A percentile compares a stretch with the other conserved stretches of the same genome.
These are phyloP conservation scores for Ophiostoma sp. DNA, from an alignment of 2,329 filamentous ascomycete genomes.

Conservation along the genomic window DNA sequence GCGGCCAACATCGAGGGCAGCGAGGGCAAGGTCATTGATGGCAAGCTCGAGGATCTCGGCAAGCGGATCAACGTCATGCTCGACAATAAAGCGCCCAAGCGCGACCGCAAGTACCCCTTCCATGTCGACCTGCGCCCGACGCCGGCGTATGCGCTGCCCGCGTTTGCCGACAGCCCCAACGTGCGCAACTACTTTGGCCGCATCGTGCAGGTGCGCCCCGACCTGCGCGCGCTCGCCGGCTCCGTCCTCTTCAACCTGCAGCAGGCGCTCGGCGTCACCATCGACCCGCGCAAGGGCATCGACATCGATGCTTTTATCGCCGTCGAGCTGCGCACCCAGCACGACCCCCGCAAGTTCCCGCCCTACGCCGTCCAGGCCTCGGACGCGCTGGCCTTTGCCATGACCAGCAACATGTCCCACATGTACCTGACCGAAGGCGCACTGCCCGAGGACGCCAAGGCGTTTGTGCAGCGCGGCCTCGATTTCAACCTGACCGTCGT, in stretches of 20 bases:
- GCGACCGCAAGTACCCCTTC: constrained; percentile 33
- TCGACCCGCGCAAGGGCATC: constrained; percentile 31
- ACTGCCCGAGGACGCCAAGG: constrained; percentile 33
- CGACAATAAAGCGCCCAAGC: constrained; percentile 30
- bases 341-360: constrained; percentile 31
- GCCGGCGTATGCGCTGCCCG: constrained; percentile 34
- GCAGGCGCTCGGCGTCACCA: constrained; percentile 29
- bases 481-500: constrained; percentile 39
- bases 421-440: constrained; percentile 44
- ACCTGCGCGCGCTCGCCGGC: constrained; percentile 35
- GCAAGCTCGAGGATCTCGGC: constrained; percentile 27
- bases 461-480: constrained; percentile 37
- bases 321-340: constrained; percentile 37
- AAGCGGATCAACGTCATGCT: constrained; percentile 31
- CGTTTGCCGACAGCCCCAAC: constrained; percentile 30
- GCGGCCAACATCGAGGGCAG: constrained; percentile 6
- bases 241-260: constrained; percentile 35
- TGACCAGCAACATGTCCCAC: constrained; percentile 31
- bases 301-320: constrained; percentile 32
- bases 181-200: constrained; percentile 38
- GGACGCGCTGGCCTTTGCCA: constrained; percentile 33
- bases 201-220: constrained; percentile 36
- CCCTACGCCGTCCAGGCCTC: constrained; percentile 34
- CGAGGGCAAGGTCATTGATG: constrained; percentile 31
- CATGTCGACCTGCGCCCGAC: constrained; percentile 33